phyloP scores from a whole-genome alignment of 2,329 filamentous ascomycete species.

The Byssochlamys sp. region DNA sequence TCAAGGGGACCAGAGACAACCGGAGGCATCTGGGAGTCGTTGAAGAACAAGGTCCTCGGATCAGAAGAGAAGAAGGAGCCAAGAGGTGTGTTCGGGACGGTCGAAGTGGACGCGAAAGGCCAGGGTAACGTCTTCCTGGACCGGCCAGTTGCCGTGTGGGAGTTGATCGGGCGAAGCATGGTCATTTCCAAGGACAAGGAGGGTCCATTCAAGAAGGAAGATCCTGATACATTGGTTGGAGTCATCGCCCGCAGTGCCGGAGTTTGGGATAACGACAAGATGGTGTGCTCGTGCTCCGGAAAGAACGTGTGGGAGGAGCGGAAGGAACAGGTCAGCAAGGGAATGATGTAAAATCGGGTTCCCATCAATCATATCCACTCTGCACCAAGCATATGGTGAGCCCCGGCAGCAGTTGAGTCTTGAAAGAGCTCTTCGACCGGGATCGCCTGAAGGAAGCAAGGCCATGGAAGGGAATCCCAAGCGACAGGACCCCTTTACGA shows the following conservation, averaged over 20 bases:
- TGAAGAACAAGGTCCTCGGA: constrained; percentile 35
- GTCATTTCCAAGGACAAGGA: constrained; percentile 65
- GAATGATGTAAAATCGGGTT: constrained; percentile 58
- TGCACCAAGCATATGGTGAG: neutral
- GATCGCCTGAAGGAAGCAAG: neutral
- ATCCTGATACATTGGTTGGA: constrained; percentile 76
- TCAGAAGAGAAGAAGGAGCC: constrained; percentile 28
- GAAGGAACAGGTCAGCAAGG: constrained; percentile 75
- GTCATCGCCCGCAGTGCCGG: constrained; percentile 92
- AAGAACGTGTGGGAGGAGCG: constrained; percentile 98
- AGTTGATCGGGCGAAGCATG: constrained; percentile 88
- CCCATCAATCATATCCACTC: neutral
- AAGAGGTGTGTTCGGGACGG: constrained; percentile 60
- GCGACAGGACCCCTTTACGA: neutral
- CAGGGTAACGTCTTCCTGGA: constrained; percentile 73
- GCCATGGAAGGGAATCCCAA: neutral
- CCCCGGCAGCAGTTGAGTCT: neutral
- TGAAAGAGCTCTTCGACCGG: neutral
- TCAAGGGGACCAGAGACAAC: constrained; percentile 72
- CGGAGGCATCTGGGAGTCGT: constrained; percentile 66
- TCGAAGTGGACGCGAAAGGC: constrained; percentile 67
- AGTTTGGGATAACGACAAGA: constrained; percentile 99
- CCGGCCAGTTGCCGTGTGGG: constrained; percentile 78
- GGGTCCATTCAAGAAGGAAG: constrained; percentile 56
- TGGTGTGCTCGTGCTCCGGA: constrained; percentile 90